Base-by-base conservation (phyloP, 2,329 filamentous ascomycete species). In the Monilinia laxa region DNA sequence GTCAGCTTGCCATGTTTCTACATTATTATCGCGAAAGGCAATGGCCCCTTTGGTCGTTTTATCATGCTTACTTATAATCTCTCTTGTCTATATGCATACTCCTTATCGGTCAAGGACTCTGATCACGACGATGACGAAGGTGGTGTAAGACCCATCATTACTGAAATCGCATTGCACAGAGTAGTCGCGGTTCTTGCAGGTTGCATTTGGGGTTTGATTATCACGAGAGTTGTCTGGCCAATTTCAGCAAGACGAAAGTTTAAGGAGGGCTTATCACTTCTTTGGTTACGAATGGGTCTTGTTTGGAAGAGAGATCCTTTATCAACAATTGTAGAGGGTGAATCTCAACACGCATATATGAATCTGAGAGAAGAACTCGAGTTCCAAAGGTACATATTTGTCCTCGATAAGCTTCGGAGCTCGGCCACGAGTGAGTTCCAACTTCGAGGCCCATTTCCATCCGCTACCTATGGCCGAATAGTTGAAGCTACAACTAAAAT, bases 61-160 rank as follows among this genome's bases (percentile, higher is more conserved):
- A 95, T 96, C 69, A 86, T 98, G 75, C 85, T 99, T 56, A 96
- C 94, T 0, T 99, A 98, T 82, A 99, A 99, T 75, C 88, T 99
- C 54, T 94, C 92, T 23, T 92, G 92, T 10, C 84, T 99, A 3
- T 99, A 99, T 77, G 92, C 93, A 12, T 99, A 98, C 79, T 95
- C 91, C 64, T 83, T 98, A 12, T 90, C 90, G 0, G 89, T 92
- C 69, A 85, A 85, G 69, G 92, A 96, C 58, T 87, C 90, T 5
- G 88, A 93, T 58, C 89, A 92, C 65, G 88, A 96, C 67, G 92
- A 96, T 56, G 93, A 97, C 71, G 93, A 98, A 78, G 93, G 93
- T 38, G 93, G 93, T 7, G 82, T 87, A 4, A 85, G 90, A 68
- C 95, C 95, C 0, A 84, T 93, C 51, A 97, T 99, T 69, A 87